These are phyloP conservation scores for Candida yuanshanica DNA, from an alignment of 805 yeast genomes.

Conservation along the genomic window DNA sequence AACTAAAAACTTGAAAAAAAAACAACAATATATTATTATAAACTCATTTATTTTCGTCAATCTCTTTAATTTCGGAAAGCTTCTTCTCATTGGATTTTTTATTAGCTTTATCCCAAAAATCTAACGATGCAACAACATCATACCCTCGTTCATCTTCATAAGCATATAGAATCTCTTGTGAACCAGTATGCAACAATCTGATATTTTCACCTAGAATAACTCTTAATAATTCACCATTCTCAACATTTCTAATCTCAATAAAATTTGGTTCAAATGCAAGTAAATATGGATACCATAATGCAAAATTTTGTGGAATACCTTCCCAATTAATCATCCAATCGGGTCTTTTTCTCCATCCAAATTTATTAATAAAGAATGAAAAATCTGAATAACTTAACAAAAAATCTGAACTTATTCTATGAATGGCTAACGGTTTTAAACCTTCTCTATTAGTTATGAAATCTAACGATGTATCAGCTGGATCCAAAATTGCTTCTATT, in stretches of 20 bases:
- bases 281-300: conserved; percentile 90
- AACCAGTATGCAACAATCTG: conserved; percentile 79
- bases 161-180: conserved; percentile 90
- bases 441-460: conserved; percentile 82
- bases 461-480: conserved; percentile 97
- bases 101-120: conserved; percentile 63
- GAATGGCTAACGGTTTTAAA: conserved; percentile 85
- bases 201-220: conserved; percentile 93
- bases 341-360: conserved; percentile 94
- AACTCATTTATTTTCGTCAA: conserved; percentile 9
- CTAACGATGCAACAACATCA: conserved; percentile 88
- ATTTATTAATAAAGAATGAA: conserved; percentile 88
- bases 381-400: conserved; percentile 86
- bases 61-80: conserved; percentile 21
- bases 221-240: conserved; percentile 75
- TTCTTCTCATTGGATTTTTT: conserved; percentile 13
- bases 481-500: conserved; percentile 87
- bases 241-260: conserved; percentile 89
- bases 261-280: conserved; percentile 86
- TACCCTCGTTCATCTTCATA: conserved; percentile 87
- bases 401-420: conserved; percentile 84
- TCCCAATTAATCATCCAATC: conserved; percentile 97
- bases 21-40: too few relatives aligned
- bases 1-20: too few relatives aligned
- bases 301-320: conserved; percentile 88